Percentiles rank a stretch among this genome's conserved stretches.
phyloP scores from a whole-genome alignment of 345 rosid genomes.

The Cardamine chenopodiifolia region DNA sequence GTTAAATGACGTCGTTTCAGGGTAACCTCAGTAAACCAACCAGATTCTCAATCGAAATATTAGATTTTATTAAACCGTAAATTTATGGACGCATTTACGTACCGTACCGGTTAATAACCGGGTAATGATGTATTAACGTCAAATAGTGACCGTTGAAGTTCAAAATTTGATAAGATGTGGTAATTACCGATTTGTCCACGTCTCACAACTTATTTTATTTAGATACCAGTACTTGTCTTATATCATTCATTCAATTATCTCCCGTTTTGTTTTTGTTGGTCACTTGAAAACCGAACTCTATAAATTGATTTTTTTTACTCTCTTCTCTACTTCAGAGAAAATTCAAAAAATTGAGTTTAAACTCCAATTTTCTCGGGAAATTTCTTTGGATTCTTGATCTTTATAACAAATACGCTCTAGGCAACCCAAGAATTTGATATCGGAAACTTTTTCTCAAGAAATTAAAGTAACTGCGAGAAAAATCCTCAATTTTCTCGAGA shows the following conservation, averaged over 20 bases:
- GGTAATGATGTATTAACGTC: background rate
- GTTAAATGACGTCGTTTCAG: background rate
- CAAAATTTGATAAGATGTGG: background rate
- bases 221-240: background rate
- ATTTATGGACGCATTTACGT: background rate
- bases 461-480: background rate
- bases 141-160: background rate
- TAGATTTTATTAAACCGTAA: background rate
- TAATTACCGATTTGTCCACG: background rate
- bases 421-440: background rate
- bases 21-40: background rate
- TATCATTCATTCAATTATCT: background rate
- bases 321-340: background rate
- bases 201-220: background rate
- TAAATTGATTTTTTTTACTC: background rate
- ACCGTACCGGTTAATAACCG: background rate
- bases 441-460: background rate
- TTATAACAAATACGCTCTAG: background rate
- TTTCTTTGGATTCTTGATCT: background rate
- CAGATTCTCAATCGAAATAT: background rate
- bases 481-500: constrained; percentile 16
- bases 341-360: background rate
- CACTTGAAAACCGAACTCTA: background rate
- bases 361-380: constrained; percentile 3
- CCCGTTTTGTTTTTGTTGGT: background rate